Evolutionary conservation across 1,139 yeast genomes (phyloP).

Genomic region (Tardiomyces blankii): DNA sequence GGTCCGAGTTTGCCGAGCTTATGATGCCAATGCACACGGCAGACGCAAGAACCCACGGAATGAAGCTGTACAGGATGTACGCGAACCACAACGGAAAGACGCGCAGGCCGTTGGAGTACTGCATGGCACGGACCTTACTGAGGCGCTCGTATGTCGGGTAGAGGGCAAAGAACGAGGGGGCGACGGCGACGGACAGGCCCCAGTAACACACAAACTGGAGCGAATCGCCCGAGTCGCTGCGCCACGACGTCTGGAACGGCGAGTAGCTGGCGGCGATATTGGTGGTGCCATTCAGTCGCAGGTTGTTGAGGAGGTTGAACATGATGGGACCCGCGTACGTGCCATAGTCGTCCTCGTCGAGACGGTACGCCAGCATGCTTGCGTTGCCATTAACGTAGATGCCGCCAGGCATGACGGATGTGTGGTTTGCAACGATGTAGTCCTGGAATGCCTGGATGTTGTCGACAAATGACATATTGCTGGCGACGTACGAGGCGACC

Average conservation of each 20-base stretch:
- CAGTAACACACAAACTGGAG: slow-evolving; percentile 26
- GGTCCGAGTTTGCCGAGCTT: slow-evolving; percentile 13
- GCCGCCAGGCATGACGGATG: slow-evolving; percentile 24
- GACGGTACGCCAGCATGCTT: slow-evolving; percentile 15
- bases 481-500: not conserved
- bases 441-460: slow-evolving; percentile 9
- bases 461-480: not conserved
- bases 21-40: slow-evolving; percentile 20
- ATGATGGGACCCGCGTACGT: slow-evolving; percentile 16
- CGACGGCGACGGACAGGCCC: slow-evolving; percentile 26
- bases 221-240: slow-evolving; percentile 22
- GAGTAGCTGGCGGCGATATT: slow-evolving; percentile 22
- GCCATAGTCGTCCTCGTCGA: slow-evolving; percentile 16
- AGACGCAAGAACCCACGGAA: slow-evolving; percentile 16
- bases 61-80: slow-evolving; percentile 20
- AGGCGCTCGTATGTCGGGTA: slow-evolving; percentile 29
- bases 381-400: slow-evolving; percentile 13
- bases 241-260: slow-evolving; percentile 25
- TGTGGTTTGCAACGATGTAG: slow-evolving; percentile 13
- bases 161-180: slow-evolving; percentile 24
- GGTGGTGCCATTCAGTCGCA: slow-evolving; percentile 20
- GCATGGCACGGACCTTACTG: slow-evolving; percentile 26
- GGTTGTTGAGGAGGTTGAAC: slow-evolving; percentile 21
- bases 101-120: slow-evolving; percentile 27
- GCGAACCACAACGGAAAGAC: slow-evolving; percentile 27